Percentiles rank a stretch among this genome's conserved stretches.
These are phyloP conservation scores for Potentilla sterilis DNA, from an alignment of 306 rosid species.

Conservation along the genomic window DNA sequence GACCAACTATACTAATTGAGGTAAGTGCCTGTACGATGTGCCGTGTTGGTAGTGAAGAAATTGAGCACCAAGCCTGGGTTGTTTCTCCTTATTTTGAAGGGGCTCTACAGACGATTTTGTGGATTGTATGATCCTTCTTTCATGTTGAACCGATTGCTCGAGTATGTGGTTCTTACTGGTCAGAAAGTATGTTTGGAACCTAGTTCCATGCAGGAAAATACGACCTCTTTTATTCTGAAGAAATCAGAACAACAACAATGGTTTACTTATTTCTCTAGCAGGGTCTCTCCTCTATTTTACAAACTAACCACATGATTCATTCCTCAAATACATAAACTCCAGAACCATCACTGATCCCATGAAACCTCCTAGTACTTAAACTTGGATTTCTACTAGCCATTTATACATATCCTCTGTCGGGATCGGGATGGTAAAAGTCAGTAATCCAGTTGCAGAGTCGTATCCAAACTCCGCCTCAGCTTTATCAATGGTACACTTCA, in stretches of 20 bases:
- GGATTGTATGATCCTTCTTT: too few species aligned
- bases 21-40: too few species aligned
- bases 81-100: too few species aligned
- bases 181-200: not conserved
- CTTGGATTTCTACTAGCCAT: conserved; percentile 65
- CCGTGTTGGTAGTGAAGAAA: too few species aligned
- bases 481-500: conserved; percentile 48
- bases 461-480: conserved; percentile 39
- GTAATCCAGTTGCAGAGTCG: conserved; percentile 54
- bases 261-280: not conserved
- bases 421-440: conserved; percentile 52
- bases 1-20: too few species aligned
- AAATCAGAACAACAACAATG: conserved; percentile 2
- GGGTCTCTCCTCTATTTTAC: conserved; percentile 3
- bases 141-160: too few species aligned
- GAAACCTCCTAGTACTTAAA: conserved; percentile 32
- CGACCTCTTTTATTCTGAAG: not conserved
- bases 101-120: too few species aligned
- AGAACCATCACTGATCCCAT: not conserved
- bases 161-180: too few species aligned
- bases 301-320: not conserved
- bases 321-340: not conserved
- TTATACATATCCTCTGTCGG: conserved; percentile 56
- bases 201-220: not conserved
- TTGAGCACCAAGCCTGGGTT: too few species aligned